phyloP scores from a whole-genome alignment of 805 yeast genomes.

The Candida manassasensis region DNA sequence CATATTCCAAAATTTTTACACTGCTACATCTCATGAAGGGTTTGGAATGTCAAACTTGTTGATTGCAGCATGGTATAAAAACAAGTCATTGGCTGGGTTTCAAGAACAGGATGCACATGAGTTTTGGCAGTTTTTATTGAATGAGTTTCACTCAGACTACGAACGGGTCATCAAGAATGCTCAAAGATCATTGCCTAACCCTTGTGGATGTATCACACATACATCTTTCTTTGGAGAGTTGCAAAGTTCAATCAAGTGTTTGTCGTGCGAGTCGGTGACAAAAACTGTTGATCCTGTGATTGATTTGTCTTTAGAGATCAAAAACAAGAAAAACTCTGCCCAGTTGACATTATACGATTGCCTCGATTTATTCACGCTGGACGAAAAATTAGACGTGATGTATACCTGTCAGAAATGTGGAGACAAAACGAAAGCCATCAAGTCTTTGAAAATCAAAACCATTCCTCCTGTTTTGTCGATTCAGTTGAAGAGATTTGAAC shows the following conservation, averaged over 20 bases:
- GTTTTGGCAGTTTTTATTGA: constrained; percentile 86
- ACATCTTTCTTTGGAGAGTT: constrained; percentile 77
- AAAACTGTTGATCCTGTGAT: constrained; percentile 81
- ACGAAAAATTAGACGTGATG: constrained; percentile 70
- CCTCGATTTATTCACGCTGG: constrained; percentile 68
- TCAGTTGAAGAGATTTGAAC: constrained; percentile 80
- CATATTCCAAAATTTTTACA: constrained; percentile 70
- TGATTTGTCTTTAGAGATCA: constrained; percentile 79
- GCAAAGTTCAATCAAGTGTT: constrained; percentile 74
- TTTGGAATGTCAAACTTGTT: constrained; percentile 78
- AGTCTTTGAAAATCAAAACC: constrained; percentile 62
- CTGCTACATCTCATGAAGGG: constrained; percentile 57
- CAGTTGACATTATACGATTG: constrained; percentile 52
- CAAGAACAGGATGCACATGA: constrained; percentile 99
- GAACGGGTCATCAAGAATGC: constrained; percentile 13
- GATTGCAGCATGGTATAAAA: constrained; percentile 83
- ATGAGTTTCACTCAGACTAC: constrained; percentile 63
- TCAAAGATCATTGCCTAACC: constrained; percentile 2
- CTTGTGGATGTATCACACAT: constrained; percentile 79
- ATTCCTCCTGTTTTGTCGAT: constrained; percentile 77
- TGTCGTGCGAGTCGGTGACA: constrained; percentile 60
- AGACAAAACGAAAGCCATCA: constrained; percentile 56
- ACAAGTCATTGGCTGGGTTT: constrained; percentile 85
- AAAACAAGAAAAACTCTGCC: constrained; percentile 22
- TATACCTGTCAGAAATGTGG: constrained; percentile 69